Evolutionary conservation across 2,329 filamentous ascomycete genomes (phyloP), one percentile per base, ranked within the genome.

Genomic region (Pyrenochaeta sp.): DNA sequence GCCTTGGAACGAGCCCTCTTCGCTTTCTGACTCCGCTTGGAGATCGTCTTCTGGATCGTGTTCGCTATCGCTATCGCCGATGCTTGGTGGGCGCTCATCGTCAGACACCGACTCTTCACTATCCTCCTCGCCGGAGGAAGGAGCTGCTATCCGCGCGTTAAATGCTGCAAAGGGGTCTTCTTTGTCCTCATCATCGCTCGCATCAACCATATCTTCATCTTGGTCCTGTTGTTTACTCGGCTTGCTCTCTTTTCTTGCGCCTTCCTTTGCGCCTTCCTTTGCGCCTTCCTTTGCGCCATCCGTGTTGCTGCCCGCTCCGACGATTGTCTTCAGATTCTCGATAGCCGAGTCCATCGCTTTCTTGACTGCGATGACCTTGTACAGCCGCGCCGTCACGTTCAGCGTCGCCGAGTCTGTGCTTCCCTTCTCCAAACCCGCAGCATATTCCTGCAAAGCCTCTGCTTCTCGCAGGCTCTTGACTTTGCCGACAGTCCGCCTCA

Each of bases 371-470:
- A 76, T 79, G 10, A 82, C 81, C 47, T 83, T 85, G 60, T 81
- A 85, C 37, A 86, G 53, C 38, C 83, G 69, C 10, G 81, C 83
- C 32, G 77, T 71, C 10, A 86, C 81, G 68, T 86, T 86, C 13
- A 80, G 72, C 38, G 76, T 72, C 2, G 79, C 77, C 0, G 71
- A 51, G 44, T 78, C 77, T 10, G 73, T 64, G 3, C 66, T 63
- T 20, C 52, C 74, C 51, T 66, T 73, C 52, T 66, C 67, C 43
- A 71, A 62, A 38, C 66, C 71, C 40, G 48, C 63, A 10, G 58
- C 63, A 11, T 65, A 57, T 24, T 56, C 69, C 26, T 73, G 72
- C 36, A 86, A 74, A 10, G 74, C 72, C 9, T 76, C 73, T 10
- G 74, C 73, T 20, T 80, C 77, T 23, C 75, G 75, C 28, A 85